Conservation (phyloP, 495 filamentous ascomycete genomes). For the Hypoxylon trugodes region DNA sequence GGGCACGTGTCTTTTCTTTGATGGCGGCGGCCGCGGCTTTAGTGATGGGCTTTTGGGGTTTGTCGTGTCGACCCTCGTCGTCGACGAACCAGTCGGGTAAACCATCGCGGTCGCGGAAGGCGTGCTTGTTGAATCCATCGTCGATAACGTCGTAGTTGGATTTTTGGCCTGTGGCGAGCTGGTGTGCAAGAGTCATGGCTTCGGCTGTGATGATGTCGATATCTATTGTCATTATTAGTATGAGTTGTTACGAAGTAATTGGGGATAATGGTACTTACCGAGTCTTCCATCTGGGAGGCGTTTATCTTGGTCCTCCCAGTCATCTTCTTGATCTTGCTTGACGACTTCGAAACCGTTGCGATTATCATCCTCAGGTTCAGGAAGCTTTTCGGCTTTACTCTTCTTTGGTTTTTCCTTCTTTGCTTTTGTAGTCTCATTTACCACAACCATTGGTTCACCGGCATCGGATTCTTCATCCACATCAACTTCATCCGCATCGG, state of each 20-base stretch:
- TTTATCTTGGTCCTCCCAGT: conserved; percentile 74
- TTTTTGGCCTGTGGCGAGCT: conserved; percentile 85
- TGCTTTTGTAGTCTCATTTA: conserved; percentile 24
- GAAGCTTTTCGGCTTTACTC: conserved; percentile 30
- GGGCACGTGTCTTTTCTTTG: conserved; percentile 89
- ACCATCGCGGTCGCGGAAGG: conserved; percentile 90
- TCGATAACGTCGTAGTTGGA: conserved; percentile 80
- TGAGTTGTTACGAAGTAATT: background rate
- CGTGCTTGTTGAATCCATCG: conserved; percentile 90
- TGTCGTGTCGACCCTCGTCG: conserved; percentile 85
- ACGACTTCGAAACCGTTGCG: conserved; percentile 64
- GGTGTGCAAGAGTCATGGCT: conserved; percentile 97
- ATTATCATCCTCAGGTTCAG: conserved; percentile 53
- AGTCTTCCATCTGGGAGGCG: conserved; percentile 72
- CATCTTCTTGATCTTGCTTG: conserved; percentile 61
- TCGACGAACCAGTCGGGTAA: conserved; percentile 98
- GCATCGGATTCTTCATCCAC: conserved; percentile 57
- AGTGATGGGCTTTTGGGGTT: conserved; percentile 83
- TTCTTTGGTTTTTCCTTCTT: conserved; percentile 43
- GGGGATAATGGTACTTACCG: conserved; percentile 57
- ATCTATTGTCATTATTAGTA: conserved; percentile 62
- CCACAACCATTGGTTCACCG: conserved; percentile 1
- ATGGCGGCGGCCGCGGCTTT: conserved; percentile 92
- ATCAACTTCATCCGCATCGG: conserved; percentile 57
- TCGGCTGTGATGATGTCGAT: conserved; percentile 99